Evolutionary conservation across 2,329 filamentous ascomycete species (phyloP), one percentile per base, ranked within the genome.

Genomic region (Xylariaceae sp.): DNA sequence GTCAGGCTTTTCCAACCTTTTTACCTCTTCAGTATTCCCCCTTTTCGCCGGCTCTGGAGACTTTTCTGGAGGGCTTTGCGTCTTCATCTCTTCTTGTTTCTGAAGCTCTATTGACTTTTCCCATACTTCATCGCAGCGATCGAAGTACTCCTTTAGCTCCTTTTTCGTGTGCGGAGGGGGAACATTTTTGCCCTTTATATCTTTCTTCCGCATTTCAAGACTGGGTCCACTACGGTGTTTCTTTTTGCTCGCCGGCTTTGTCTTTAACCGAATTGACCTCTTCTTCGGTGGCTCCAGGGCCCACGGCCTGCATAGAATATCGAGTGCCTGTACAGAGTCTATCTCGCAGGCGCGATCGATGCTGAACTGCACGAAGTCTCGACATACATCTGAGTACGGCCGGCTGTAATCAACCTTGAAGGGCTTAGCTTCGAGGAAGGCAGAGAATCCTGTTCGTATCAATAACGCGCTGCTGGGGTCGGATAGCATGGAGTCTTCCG

Each of bases 261-360:
- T 45, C 22, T 36, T 39, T 6, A 18, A 19, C 10, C 38, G 44
- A 10, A 40, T 49, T 31, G 52, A 53, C 16, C 17, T 34, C 12
- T 47, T 22, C 14, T 31, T 47, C 34, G 43, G 42, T 16, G 52
- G 31, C 7, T 60, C 52, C 12, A 54, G 60, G 1, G 70, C 69
- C 71, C 71, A 74, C 0, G 71, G 71, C 5, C 71, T 58, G 40
- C 71, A 72, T 5, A 74, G 58, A 9, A 73, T 67, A 51, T 74
- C 71, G 17, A 74, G 44, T 6, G 69, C 65, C 19, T 57, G 57
- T 2, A 47, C 56, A 1, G 47, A 53, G 39, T 70, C 63, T 3
- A 45, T 19, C 13, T 45, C 48, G 11, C 22, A 54, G 6, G 18
- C 46, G 12, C 47, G 44, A 5, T 51, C 19, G 6, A 72, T 68